Evolutionary conservation across 1,139 yeast genomes (phyloP).

Genomic region (Hyphopichia wangnamkhiaoensis): DNA sequence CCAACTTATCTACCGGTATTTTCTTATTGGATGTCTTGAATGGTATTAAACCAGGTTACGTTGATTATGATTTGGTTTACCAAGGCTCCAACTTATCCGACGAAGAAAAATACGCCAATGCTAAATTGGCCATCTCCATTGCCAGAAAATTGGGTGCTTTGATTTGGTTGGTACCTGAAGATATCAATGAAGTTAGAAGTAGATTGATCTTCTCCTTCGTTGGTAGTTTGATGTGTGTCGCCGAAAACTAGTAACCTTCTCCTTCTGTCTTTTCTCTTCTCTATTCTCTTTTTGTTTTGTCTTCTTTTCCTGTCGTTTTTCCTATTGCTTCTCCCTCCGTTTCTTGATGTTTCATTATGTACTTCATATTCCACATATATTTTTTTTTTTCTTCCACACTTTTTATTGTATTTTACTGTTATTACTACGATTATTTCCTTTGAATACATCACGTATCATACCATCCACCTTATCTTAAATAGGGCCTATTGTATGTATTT

Average conservation of each 20-base stretch:
- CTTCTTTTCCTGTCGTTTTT: not conserved
- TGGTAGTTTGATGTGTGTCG: conserved; percentile 81
- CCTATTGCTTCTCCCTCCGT: not conserved
- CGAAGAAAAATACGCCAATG: conserved; percentile 90
- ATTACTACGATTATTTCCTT: not conserved
- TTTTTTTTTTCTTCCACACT: not conserved
- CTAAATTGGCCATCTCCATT: conserved; percentile 94
- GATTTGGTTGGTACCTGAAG: conserved; percentile 99
- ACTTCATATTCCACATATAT: no score
- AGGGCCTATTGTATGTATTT: no score
- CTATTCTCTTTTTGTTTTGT: not conserved
- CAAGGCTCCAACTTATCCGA: conserved; percentile 64
- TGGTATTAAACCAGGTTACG: conserved; percentile 96
- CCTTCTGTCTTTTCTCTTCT: not conserved
- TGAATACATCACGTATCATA: not conserved
- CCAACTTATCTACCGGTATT: conserved; percentile 70
- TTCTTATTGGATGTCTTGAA: conserved; percentile 87
- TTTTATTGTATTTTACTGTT: not conserved
- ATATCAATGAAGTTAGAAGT: conserved; percentile 92
- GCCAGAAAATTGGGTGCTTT: conserved; percentile 98
- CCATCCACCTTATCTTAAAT: not conserved
- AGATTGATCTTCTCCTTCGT: conserved; percentile 91
- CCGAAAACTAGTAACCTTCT: conserved; percentile 16
- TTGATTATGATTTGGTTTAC: conserved; percentile 87
- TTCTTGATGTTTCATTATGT: no score